Evolutionary conservation across 208 protist species (phyloP), one percentile per base, ranked within the genome.

Genomic region (Leishmania amazonensis): DNA sequence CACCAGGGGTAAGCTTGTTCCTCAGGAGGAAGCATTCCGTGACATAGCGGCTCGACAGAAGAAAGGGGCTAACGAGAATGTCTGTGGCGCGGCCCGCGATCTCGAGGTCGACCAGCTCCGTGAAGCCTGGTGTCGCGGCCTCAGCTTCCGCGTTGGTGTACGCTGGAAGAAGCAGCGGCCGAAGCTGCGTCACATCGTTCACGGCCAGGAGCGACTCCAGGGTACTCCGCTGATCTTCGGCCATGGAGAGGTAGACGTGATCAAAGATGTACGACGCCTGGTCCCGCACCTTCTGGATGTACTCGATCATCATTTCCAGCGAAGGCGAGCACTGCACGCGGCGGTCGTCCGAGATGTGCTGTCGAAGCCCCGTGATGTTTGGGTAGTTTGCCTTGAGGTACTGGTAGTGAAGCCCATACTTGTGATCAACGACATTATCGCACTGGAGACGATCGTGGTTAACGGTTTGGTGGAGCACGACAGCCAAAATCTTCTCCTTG

Each of bases 1-100:
- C 67, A 19, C 31, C 42, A 17, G 88, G 76, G 11, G 60, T 81
- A 15, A 95, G 58, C 8, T 78, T 62, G 76, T 92, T 53, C 11
- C 84, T 73, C 6, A 95, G 86, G 62, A 93, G 74, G 70, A 88
- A 95, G 28, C 65, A 70, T 76, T 95, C 91, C 54, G 88, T 70
- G 11, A 89, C 87, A 68, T 90, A 89, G 54, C 85, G 86, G 62
- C 89, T 91, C 1, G 86, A 24, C 0, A 40, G 51, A 28, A 90
- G 51, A 45, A 87, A 95, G 3, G 89, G 83, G 76, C 76, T 91
- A 13, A 93, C 65, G 49, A 95, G 58, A 42, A 93, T 42, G 13
- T 78, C 75, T 8, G 80, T 71, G 0, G 91, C 89, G 31, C 75
- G 65, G 49, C 84, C 83, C 2, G 89, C 86, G 24, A 90, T 85